Evolutionary conservation across 1,284 basidiomycete genomes (phyloP).

Genomic region (Anthracocystis walkeri): DNA sequence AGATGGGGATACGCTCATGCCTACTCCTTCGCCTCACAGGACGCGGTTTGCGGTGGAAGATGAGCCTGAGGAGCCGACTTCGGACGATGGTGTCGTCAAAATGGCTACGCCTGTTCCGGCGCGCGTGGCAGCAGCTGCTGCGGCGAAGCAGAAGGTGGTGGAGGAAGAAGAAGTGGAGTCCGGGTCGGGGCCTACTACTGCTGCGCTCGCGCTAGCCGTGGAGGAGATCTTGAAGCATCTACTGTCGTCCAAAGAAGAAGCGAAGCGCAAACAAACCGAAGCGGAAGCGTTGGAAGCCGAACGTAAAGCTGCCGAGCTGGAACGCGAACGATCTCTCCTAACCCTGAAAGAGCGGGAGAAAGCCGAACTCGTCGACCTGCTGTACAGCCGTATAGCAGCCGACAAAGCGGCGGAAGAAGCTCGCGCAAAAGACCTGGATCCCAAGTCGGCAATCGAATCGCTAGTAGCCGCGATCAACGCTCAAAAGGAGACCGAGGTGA

Average conservation of each 20-base stretch:
- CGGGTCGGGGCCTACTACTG: constrained; percentile 21
- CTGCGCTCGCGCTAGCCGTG: constrained; percentile 57
- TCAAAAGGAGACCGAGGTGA: constrained; percentile 49
- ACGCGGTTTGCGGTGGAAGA: constrained; percentile 35
- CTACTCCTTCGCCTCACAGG: constrained; percentile 32
- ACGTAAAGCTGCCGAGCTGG: constrained; percentile 32
- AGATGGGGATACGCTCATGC: constrained; percentile 36
- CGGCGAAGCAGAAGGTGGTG: constrained; percentile 16
- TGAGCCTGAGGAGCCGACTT: constrained; percentile 26
- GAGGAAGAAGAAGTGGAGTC: constrained; percentile 11
- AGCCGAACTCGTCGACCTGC: constrained; percentile 48
- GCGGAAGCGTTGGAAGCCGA: constrained; percentile 31
- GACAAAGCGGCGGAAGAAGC: constrained; percentile 45
- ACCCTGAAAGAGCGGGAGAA: constrained; percentile 48
- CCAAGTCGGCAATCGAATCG: constrained; percentile 61
- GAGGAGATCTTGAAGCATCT: constrained; percentile 66
- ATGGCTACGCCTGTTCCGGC: constrained; percentile 38
- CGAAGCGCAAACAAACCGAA: constrained; percentile 39
- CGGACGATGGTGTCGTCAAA: constrained; percentile 13
- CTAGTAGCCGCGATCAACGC: constrained; percentile 58
- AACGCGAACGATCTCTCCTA: constrained; percentile 25
- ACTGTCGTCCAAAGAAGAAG: constrained; percentile 56
- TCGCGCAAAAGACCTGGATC: constrained; percentile 47
- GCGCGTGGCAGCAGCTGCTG: constrained; percentile 12
- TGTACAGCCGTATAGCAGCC: constrained; percentile 33